These are phyloP conservation scores for Spatholobus suberectus DNA, from an alignment of 306 rosid species.

Conservation along the genomic window DNA sequence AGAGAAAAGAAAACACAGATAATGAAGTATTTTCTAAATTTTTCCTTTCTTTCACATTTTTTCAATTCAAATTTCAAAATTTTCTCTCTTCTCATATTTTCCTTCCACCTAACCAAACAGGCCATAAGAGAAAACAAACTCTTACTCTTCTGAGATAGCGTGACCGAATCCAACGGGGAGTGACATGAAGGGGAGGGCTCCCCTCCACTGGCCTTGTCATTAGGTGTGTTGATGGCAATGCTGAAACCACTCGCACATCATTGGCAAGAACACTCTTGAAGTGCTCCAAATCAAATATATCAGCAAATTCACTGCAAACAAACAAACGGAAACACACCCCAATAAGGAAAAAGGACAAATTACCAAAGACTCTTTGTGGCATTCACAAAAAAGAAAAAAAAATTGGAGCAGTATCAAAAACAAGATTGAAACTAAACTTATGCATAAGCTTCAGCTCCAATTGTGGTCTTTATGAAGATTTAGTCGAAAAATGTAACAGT, in stretches of 20 bases:
- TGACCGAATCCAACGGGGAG: conserved; percentile 84
- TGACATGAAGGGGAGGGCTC: conserved; percentile 77
- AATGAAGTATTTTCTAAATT: too few species aligned
- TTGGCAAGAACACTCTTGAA: conserved; percentile 81
- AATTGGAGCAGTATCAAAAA: conserved; percentile 15
- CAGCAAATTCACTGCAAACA: conserved; percentile 90
- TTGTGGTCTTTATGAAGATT: not conserved
- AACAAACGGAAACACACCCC: conserved; percentile 27
- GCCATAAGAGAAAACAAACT: conserved; percentile 14
- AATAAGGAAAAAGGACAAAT: conserved; percentile 26
- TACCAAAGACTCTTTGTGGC: not conserved
- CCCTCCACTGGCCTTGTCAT: conserved; percentile 92
- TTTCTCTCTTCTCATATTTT: too few species aligned
- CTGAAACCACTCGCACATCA: conserved; percentile 77
- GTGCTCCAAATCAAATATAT: conserved; percentile 95
- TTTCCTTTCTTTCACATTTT: too few species aligned
- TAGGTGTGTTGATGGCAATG: conserved; percentile 91
- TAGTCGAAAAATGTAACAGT: conserved; percentile 4
- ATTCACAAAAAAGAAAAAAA: not conserved
- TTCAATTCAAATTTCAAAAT: too few species aligned
- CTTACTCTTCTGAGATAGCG: conserved; percentile 85
- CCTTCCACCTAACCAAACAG: too few species aligned
- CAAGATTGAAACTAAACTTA: not conserved
- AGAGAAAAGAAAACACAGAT: too few species aligned
- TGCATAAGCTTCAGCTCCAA: not conserved